phyloP scores from a whole-genome alignment of 1,284 basidiomycete genomes.

The Ustilago sp. region DNA sequence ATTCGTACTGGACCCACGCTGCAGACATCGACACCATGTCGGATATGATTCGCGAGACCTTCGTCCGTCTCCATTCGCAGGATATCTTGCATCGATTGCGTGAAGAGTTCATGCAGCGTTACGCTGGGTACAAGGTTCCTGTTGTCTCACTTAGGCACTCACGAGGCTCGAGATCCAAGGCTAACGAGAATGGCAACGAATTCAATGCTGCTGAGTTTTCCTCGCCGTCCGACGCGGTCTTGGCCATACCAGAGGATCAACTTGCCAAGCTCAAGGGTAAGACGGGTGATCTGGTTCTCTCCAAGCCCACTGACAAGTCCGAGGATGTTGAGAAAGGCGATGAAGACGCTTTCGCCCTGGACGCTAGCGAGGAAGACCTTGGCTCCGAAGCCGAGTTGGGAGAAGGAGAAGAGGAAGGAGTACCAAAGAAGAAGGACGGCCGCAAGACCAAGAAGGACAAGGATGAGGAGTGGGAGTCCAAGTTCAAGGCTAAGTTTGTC shows the following conservation, averaged over 20 bases:
- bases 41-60: conserved; percentile 87
- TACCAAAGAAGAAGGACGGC: conserved; percentile 12
- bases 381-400: conserved; percentile 17
- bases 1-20: conserved; percentile 99
- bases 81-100: conserved; percentile 78
- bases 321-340: conserved; percentile 28
- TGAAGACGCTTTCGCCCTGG: neutral
- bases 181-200: conserved; percentile 5
- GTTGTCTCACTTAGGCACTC: conserved; percentile 34
- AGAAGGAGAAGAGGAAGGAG: conserved; percentile 7
- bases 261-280: conserved; percentile 35
- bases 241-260: conserved; percentile 42
- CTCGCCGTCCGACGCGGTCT: conserved; percentile 26
- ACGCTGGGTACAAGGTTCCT: conserved; percentile 60
- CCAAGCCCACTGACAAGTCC: conserved; percentile 16
- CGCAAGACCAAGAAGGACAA: conserved; percentile 26
- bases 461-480: conserved; percentile 38
- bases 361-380: conserved; percentile 15
- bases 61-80: conserved; percentile 89
- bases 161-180: conserved; percentile 15
- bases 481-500: conserved; percentile 74
- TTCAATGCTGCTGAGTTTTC: conserved; percentile 9
- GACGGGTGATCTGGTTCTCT: conserved; percentile 29
- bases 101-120: conserved; percentile 69
- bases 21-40: conserved; percentile 90